Conservation (phyloP, 176 grass and related monocot genomes). For the sorghum (Sorghum bicolor) region DNA sequence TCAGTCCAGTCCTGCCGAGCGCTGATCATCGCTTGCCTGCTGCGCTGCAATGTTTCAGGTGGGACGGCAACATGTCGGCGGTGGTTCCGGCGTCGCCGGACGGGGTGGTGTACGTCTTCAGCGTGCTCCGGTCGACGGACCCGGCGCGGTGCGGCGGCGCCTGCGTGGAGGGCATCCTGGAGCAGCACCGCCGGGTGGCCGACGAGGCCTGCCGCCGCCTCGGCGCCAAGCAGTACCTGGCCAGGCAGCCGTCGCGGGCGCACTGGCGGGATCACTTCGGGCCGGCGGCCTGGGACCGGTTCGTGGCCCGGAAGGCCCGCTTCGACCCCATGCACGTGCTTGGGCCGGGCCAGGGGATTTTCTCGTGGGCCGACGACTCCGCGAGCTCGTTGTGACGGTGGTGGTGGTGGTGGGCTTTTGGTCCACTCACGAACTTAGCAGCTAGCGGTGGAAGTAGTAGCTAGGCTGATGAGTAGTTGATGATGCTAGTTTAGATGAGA, state of each 20-base stretch:
- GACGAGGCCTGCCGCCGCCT: conserved; percentile 49
- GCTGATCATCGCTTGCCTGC: neutral
- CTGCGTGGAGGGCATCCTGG: conserved; percentile 55
- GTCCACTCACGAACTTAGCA: neutral
- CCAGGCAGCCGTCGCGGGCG: conserved; percentile 49
- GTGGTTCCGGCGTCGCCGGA: conserved; percentile 47
- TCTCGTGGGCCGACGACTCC: conserved; percentile 14
- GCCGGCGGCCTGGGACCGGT: conserved; percentile 38
- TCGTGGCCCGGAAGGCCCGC: conserved; percentile 48
- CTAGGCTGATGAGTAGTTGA: conserved; percentile 7
- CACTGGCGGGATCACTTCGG: conserved; percentile 74
- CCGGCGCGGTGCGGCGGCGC: conserved; percentile 41
- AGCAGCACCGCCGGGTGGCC: conserved; percentile 51
- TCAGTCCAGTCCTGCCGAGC: neutral
- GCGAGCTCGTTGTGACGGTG: neutral
- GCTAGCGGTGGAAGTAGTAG: neutral
- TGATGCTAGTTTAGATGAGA: conserved; percentile 21
- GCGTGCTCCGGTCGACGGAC: conserved; percentile 69
- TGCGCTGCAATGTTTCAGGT: conserved; percentile 34
- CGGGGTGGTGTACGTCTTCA: conserved; percentile 55
- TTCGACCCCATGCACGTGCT: conserved; percentile 58
- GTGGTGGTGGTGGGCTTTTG: neutral
- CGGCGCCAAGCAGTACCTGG: conserved; percentile 73
- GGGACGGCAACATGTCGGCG: conserved; percentile 70
- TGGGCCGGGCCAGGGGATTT: conserved; percentile 77